These are phyloP conservation scores for Vaccinium corymbosum DNA, from an alignment of 148 eudicot genomes.

Conservation along the genomic window DNA sequence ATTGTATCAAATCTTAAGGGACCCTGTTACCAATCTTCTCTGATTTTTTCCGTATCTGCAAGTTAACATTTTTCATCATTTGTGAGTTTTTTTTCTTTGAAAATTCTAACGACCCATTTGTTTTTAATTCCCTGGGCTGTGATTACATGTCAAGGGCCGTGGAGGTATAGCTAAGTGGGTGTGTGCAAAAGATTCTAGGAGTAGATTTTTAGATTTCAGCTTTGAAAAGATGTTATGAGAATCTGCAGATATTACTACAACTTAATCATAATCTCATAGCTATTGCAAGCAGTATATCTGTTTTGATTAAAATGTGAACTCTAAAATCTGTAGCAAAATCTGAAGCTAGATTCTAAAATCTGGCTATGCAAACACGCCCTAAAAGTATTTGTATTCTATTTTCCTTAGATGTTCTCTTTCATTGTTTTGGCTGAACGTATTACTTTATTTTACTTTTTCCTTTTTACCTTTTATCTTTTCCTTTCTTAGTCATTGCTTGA, in stretches of 20 bases:
- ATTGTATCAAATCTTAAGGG: neutral
- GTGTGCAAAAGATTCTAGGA: too few species aligned
- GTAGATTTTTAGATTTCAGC: too few species aligned
- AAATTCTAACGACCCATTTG: neutral
- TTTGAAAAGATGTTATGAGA: too few species aligned
- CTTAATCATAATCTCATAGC: too few species aligned
- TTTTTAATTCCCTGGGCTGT: neutral
- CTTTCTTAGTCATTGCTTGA: slow-evolving; percentile 13
- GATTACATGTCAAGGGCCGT: too few species aligned
- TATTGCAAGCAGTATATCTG: too few species aligned
- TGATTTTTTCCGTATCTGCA: neutral
- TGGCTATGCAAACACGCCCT: neutral
- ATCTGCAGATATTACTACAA: too few species aligned
- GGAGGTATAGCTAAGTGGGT: too few species aligned
- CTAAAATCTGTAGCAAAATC: too few species aligned
- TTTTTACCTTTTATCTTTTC: slow-evolving; percentile 1
- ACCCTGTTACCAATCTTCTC: neutral
- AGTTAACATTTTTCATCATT: neutral
- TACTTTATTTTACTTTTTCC: neutral
- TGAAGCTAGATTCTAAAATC: too few species aligned
- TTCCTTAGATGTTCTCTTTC: neutral
- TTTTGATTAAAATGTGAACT: too few species aligned
- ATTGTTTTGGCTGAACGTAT: neutral
- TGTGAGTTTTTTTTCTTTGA: neutral
- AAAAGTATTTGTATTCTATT: neutral